A percentile compares a stretch with the other conserved stretches of the same genome.
phyloP scores from a whole-genome alignment of 2,329 filamentous ascomycete species.

The Sclerotinia borealis region DNA sequence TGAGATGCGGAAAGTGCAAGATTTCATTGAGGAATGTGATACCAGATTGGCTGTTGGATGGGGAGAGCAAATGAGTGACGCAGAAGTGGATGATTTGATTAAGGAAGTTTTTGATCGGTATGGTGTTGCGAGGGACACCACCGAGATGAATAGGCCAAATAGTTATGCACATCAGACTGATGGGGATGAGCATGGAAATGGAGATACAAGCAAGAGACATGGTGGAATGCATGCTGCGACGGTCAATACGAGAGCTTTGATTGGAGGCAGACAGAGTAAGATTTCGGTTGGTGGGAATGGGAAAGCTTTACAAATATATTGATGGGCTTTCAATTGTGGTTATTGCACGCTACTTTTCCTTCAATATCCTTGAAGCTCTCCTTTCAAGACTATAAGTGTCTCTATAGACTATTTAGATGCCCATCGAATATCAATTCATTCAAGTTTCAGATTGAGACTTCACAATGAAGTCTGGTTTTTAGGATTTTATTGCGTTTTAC shows the following conservation, averaged over 20 bases:
- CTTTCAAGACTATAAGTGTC: not conserved
- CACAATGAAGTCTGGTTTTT: not conserved
- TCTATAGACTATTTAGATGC: not conserved
- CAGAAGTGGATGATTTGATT: slow-evolving; percentile 23
- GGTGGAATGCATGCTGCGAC: not conserved
- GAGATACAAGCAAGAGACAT: not conserved
- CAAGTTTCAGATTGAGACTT: too few species aligned
- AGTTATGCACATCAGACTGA: slow-evolving; percentile 40
- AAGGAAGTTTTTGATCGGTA: slow-evolving; percentile 26
- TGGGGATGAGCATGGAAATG: slow-evolving; percentile 19
- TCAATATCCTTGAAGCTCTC: too few species aligned
- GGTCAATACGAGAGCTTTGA: not conserved
- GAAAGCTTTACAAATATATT: slow-evolving; percentile 7
- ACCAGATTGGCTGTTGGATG: slow-evolving; percentile 35
- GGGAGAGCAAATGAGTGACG: slow-evolving; percentile 14
- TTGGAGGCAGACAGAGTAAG: slow-evolving; percentile 6
- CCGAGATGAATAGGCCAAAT: slow-evolving; percentile 25
- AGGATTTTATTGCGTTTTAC: not conserved
- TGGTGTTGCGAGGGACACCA: slow-evolving; percentile 25
- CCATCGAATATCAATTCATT: not conserved
- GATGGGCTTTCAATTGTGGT: not conserved
- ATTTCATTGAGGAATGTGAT: slow-evolving; percentile 50
- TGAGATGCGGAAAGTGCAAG: slow-evolving; percentile 42
- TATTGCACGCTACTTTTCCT: not conserved
- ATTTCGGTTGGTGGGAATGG: slow-evolving; percentile 7